Evolutionary conservation across 139 green algal species (phyloP).

Genomic region (Coelastrella sp.): DNA sequence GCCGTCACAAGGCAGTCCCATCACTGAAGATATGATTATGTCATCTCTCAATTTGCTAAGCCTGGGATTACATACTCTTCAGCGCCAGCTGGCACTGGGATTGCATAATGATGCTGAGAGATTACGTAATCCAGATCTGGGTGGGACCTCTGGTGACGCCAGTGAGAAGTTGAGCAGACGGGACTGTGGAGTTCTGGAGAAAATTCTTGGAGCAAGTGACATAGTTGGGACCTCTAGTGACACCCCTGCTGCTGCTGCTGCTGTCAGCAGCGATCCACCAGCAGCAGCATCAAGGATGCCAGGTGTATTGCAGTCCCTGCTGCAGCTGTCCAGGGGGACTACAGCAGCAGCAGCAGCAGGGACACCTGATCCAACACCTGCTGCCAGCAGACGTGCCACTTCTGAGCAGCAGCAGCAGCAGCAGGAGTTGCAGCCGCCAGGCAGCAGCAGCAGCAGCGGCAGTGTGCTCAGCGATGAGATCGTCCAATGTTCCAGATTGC

Average conservation of each 20-base stretch:
- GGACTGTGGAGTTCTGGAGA: not conserved
- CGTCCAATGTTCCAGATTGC: not conserved
- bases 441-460: conserved; percentile 32
- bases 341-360: not conserved
- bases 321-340: conserved; percentile 16
- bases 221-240: not conserved
- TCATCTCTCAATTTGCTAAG: conserved; percentile 35
- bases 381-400: not conserved
- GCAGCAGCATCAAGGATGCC: not conserved
- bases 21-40: conserved; percentile 40
- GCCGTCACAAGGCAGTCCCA: not conserved
- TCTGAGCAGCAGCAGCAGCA: not conserved
- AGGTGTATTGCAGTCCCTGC: not conserved
- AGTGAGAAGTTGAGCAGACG: not conserved
- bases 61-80: conserved; percentile 34
- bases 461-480: conserved; percentile 26
- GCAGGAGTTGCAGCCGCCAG: not conserved
- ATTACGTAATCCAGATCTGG: not conserved
- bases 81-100: not conserved
- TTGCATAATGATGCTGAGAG: not conserved
- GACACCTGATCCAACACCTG: not conserved
- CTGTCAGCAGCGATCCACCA: not conserved
- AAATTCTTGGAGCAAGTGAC: not conserved
- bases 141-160: not conserved
- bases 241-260: not conserved